These are phyloP conservation scores for Fusarium virguliforme DNA, from an alignment of 2,329 filamentous ascomycete genomes.

Conservation along the genomic window DNA sequence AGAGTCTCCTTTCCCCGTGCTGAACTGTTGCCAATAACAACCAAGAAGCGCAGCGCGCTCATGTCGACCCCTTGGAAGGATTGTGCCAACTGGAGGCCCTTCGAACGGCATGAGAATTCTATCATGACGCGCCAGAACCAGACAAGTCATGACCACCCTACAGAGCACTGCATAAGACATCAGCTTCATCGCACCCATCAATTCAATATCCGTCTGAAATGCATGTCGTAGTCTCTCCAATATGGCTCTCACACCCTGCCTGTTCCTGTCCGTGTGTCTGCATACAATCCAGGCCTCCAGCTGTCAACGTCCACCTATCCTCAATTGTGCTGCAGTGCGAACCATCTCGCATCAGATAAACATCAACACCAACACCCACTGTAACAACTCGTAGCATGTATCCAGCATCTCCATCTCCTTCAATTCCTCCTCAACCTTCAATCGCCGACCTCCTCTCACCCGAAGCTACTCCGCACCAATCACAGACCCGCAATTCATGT, in stretches of 20 bases:
- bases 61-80: too few relatives aligned
- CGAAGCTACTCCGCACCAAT: conserved; percentile 59
- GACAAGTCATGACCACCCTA: too few relatives aligned
- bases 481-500: conserved; percentile 51
- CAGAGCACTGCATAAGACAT: neutral
- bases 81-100: too few relatives aligned
- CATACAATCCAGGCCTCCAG: neutral
- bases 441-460: conserved; percentile 48
- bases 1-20: conserved; percentile 48
- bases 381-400: neutral
- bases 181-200: neutral
- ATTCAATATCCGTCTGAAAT: neutral
- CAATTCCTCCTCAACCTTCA: conserved; percentile 10
- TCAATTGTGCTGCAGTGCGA: neutral
- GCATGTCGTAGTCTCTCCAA: neutral
- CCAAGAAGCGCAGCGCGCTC: too few relatives aligned
- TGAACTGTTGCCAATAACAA: too few relatives aligned
- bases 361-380: neutral
- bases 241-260: neutral
- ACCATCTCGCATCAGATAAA: neutral
- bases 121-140: too few relatives aligned
- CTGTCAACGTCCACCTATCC: neutral
- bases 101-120: too few relatives aligned
- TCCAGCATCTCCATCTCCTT: neutral
- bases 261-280: neutral